phyloP scores from a whole-genome alignment of 2,329 filamentous ascomycete species.

The Dothideomycetes sp. region DNA sequence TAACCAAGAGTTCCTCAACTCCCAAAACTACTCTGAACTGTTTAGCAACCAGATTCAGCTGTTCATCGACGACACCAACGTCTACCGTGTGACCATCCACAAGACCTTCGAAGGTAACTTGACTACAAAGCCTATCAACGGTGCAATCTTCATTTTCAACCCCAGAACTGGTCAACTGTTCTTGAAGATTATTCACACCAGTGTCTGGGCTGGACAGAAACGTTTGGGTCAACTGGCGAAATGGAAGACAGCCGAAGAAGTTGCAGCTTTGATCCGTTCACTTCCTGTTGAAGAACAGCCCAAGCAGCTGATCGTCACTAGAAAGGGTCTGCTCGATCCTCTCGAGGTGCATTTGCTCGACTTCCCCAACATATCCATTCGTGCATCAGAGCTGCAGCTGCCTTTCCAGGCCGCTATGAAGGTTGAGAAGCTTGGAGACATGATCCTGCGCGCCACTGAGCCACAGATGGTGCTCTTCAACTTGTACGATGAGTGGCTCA shows the following conservation, averaged over 20 bases:
- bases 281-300: constrained; percentile 96
- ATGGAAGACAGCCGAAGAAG: constrained; percentile 99
- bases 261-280: constrained; percentile 90
- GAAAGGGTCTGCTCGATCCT: constrained; percentile 93
- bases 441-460: constrained; percentile 95
- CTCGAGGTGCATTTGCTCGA: constrained; percentile 95
- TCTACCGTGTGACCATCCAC: constrained; percentile 98
- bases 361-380: constrained; percentile 98
- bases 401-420: constrained; percentile 99
- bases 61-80: constrained; percentile 98
- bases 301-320: constrained; percentile 95
- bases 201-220: constrained; percentile 98
- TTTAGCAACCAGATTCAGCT: constrained; percentile 99
- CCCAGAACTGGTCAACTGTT: constrained; percentile 96
- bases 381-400: constrained; percentile 89
- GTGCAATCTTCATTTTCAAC: constrained; percentile 99
- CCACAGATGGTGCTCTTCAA: constrained; percentile 99
- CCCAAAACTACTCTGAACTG: constrained; percentile 96
- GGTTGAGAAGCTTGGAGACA: constrained; percentile 96
- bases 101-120: constrained; percentile 99
- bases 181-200: constrained; percentile 98
- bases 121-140: constrained; percentile 98
- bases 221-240: constrained; percentile 96
- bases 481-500: constrained; percentile 96
- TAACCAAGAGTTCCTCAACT: constrained; percentile 98